Evolutionary conservation across 768 basidiomycete species (phyloP).

Genomic region (Bullera alba): DNA sequence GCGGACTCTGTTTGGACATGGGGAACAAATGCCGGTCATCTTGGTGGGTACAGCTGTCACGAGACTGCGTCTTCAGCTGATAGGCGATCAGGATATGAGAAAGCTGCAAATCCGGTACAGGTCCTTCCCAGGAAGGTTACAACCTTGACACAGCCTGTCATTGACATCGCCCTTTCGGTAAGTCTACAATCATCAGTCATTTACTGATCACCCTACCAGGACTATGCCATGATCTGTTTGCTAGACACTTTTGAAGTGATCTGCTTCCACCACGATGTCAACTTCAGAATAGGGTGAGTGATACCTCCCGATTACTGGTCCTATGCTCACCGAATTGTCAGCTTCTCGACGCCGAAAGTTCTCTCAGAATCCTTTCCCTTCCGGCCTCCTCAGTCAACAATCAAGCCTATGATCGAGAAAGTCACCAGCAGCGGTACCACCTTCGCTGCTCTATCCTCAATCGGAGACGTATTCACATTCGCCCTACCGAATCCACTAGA

Average conservation of each 20-base stretch:
- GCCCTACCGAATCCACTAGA: conserved; percentile 47
- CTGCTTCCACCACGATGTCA: conserved; percentile 69
- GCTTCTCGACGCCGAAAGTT: conserved; percentile 71
- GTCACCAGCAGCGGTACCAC: conserved; percentile 69
- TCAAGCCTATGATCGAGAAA: conserved; percentile 67
- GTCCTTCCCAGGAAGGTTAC: conserved; percentile 72
- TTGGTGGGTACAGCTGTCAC: conserved; percentile 52
- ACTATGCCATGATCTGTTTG: conserved; percentile 74
- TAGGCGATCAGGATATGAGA: conserved; percentile 63
- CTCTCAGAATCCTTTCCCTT: conserved; percentile 69
- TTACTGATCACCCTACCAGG: conserved; percentile 49
- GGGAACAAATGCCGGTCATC: conserved; percentile 89
- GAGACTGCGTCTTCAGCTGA: background rate
- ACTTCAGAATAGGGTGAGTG: conserved; percentile 65
- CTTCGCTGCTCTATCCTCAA: conserved; percentile 73
- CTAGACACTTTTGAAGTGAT: conserved; percentile 72
- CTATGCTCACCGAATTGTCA: conserved; percentile 42
- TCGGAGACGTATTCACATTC: conserved; percentile 90
- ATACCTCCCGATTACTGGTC: background rate
- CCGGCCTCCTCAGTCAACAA: conserved; percentile 68
- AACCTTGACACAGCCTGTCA: conserved; percentile 62
- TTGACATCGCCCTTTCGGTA: conserved; percentile 68
- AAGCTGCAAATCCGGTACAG: conserved; percentile 65
- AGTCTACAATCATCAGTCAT: conserved; percentile 31
- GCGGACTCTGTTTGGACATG: conserved; percentile 53